Conservation (phyloP, 1,284 basidiomycete species). For the Trametes pubescens region DNA sequence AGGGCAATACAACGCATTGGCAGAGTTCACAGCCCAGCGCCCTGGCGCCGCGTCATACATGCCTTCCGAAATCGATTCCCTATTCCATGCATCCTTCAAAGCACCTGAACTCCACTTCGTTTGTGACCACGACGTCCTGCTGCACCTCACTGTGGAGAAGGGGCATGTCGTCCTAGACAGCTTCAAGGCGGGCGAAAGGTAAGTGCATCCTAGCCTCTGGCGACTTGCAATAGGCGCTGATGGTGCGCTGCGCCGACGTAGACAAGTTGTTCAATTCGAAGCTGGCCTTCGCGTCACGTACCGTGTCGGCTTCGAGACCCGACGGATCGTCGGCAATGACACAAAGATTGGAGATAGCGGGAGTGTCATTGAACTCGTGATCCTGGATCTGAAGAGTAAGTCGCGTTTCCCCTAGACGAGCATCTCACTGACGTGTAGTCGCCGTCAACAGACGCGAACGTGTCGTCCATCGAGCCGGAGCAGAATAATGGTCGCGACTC, state of each 20-base stretch:
- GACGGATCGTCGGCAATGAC: slow-evolving; percentile 33
- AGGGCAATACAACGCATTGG: slow-evolving; percentile 32
- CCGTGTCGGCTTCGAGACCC: slow-evolving; percentile 33
- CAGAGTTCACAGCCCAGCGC: slow-evolving; percentile 20
- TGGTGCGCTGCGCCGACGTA: background rate
- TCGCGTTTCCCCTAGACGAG: background rate
- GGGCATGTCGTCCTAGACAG: slow-evolving; percentile 31
- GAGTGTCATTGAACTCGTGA: slow-evolving; percentile 36
- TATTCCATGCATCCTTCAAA: slow-evolving; percentile 36
- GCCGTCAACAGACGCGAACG: slow-evolving; percentile 15
- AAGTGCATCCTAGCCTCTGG: background rate
- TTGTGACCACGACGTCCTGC: slow-evolving; percentile 41
- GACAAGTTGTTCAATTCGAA: slow-evolving; percentile 11
- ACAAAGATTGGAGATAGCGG: slow-evolving; percentile 34
- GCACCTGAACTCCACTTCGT: slow-evolving; percentile 38
- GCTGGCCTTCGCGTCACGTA: slow-evolving; percentile 29
- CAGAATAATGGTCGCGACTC: slow-evolving; percentile 24
- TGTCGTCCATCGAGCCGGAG: slow-evolving; percentile 19
- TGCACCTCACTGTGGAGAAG: slow-evolving; percentile 33
- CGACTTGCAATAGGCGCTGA: background rate
- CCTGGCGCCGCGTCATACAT: slow-evolving; percentile 1
- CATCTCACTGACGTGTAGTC: background rate
- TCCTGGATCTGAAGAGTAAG: slow-evolving; percentile 33
- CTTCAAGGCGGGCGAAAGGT: slow-evolving; percentile 5
- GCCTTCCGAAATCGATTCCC: slow-evolving; percentile 14